phyloP scores from a whole-genome alignment of 495 filamentous ascomycete genomes.

The Neurospora sp. region DNA sequence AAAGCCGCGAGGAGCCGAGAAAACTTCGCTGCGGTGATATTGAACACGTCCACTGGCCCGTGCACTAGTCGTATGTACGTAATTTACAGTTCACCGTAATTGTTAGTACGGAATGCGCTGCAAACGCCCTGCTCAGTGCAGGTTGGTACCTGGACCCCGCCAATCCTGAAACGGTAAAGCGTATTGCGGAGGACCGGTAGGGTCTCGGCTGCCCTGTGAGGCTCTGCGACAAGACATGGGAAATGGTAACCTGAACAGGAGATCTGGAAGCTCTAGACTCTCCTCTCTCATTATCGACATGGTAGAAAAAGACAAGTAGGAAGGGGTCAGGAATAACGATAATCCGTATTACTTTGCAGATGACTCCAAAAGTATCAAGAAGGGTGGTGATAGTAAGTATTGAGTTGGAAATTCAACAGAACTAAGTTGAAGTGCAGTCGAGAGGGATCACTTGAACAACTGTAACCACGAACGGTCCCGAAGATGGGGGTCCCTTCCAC shows the following conservation, averaged over 20 bases:
- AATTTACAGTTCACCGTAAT: background rate
- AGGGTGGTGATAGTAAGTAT: too few species aligned
- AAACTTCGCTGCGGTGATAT: background rate
- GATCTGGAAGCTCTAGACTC: background rate
- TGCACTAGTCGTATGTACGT: background rate
- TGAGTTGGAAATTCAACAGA: background rate
- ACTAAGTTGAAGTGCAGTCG: background rate
- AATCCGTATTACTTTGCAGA: too few species aligned
- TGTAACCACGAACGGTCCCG: background rate
- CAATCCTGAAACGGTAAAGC: background rate
- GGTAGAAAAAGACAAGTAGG: background rate
- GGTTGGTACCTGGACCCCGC: background rate
- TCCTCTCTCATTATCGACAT: background rate
- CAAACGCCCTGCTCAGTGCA: background rate
- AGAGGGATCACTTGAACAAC: background rate
- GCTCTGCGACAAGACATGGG: slow-evolving; percentile 7
- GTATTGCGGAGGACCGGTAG: background rate
- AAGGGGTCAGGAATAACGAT: too few species aligned
- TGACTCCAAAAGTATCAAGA: too few species aligned
- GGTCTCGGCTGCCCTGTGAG: background rate
- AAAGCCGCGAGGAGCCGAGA: background rate
- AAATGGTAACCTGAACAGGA: background rate
- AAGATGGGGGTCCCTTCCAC: background rate
- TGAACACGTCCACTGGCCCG: background rate
- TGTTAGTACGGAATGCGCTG: background rate